Percentiles rank a stretch among this genome's conserved stretches.
Evolutionary conservation across 2,329 filamentous ascomycete species (phyloP).

Genomic region (Fusarium sp.): DNA sequence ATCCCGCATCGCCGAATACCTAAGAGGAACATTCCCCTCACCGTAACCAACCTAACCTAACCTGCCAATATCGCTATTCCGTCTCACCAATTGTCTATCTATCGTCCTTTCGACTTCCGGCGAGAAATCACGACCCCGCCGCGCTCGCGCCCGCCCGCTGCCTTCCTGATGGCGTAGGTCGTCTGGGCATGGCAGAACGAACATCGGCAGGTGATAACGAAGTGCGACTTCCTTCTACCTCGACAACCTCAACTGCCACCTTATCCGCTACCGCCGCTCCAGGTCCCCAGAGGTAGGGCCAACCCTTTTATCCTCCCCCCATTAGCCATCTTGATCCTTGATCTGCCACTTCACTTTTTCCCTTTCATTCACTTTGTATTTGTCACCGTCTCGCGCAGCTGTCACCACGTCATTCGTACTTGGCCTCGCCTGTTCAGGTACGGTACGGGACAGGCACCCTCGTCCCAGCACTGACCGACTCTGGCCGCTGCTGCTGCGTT

Average conservation of each 20-base stretch:
- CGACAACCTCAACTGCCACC: conserved; percentile 49
- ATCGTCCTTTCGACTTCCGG: conserved; percentile 34
- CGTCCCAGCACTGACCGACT: conserved; percentile 34
- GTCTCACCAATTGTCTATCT: conserved; percentile 21
- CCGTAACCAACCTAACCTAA: conserved; percentile 17
- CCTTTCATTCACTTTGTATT: conserved; percentile 14
- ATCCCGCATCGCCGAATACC: conserved; percentile 4
- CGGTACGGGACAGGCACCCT: conserved; percentile 11
- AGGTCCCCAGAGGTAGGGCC: conserved; percentile 46
- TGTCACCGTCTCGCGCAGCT: conserved; percentile 8
- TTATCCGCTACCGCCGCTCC: conserved; percentile 39
- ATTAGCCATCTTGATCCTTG: conserved; percentile 32
- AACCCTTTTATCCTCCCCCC: conserved; percentile 37
- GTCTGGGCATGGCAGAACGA: conserved; percentile 73
- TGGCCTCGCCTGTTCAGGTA: conserved; percentile 20
- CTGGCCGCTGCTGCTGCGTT: conserved; percentile 25
- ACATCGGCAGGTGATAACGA: conserved; percentile 67
- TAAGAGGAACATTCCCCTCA: conserved; percentile 15
- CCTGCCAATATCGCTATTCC: conserved; percentile 24
- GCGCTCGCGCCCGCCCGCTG: conserved; percentile 50
- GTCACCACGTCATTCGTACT: conserved; percentile 18
- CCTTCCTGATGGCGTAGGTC: conserved; percentile 74
- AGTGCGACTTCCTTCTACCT: conserved; percentile 62
- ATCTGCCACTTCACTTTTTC: conserved; percentile 9
- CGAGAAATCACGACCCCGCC: conserved; percentile 43